Conservation (phyloP, 768 basidiomycete species). For the Kwoniella mangroviensis region DNA sequence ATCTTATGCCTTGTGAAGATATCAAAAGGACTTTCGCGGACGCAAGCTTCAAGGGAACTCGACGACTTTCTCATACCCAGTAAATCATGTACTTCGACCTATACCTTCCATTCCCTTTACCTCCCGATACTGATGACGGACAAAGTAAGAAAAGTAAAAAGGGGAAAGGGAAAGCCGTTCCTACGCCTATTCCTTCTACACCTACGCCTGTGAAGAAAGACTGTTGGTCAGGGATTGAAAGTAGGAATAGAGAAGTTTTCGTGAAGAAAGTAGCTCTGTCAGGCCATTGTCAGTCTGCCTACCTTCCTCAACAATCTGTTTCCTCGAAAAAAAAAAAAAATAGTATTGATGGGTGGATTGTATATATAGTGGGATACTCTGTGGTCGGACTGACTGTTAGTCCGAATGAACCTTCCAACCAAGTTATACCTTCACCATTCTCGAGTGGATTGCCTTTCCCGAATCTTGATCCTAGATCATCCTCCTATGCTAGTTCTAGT, state of each 20-base stretch:
- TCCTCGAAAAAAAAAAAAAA: too few relatives aligned
- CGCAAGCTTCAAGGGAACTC: too few relatives aligned
- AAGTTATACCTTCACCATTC: conserved; percentile 46
- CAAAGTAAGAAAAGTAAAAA: conserved; percentile 37
- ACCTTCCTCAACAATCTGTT: background rate
- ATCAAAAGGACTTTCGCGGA: too few relatives aligned
- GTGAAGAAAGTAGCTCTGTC: conserved; percentile 33
- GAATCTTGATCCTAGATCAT: conserved; percentile 42
- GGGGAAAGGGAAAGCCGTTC: conserved; percentile 37
- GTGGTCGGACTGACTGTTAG: conserved; percentile 48
- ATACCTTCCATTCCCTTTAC: conserved; percentile 46
- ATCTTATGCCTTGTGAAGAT: too few relatives aligned
- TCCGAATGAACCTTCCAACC: conserved; percentile 31
- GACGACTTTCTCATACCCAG: too few relatives aligned
- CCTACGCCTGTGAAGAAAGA: conserved; percentile 1
- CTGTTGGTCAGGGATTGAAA: conserved; percentile 45
- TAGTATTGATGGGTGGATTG: background rate
- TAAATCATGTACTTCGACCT: conserved; percentile 50
- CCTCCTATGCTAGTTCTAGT: conserved; percentile 3
- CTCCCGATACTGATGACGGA: conserved; percentile 3
- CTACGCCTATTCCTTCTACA: background rate
- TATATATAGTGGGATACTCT: conserved; percentile 43
- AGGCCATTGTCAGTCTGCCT: conserved; percentile 45
- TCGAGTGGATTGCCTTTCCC: conserved; percentile 41
- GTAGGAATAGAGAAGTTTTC: conserved; percentile 37